phyloP scores from a whole-genome alignment of 169 alveolate species.

The Eimeria praecox region DNA sequence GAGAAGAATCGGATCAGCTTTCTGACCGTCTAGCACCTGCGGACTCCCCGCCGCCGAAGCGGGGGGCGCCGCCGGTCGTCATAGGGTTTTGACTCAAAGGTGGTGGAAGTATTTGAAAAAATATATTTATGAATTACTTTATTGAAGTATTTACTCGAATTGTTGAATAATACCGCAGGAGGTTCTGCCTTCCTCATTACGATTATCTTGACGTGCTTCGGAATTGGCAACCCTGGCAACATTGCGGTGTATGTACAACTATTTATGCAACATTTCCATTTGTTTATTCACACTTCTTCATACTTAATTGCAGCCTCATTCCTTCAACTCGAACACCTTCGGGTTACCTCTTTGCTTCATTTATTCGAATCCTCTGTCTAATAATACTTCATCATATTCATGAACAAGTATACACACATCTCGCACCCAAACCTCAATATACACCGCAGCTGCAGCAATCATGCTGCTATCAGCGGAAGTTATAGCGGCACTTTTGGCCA shows the following conservation, averaged over 20 bases:
- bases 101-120: too few species aligned
- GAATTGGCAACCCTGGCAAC: neutral
- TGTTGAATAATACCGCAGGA: neutral
- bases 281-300: neutral
- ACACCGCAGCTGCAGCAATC: slow-evolving; percentile 7
- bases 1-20: neutral
- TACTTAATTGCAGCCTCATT: too few species aligned
- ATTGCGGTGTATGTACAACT: slow-evolving; percentile 10
- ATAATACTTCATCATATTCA: too few species aligned
- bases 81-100: neutral
- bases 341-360: neutral
- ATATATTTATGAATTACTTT: too few species aligned
- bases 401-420: neutral
- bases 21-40: neutral
- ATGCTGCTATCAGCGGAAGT: slow-evolving; percentile 47
- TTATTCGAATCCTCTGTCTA: neutral
- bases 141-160: too few species aligned
- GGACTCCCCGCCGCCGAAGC: slow-evolving; percentile 31
- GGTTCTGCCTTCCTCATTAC: neutral
- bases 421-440: neutral
- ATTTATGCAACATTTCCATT: too few species aligned
- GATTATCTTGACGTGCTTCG: too few species aligned
- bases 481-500: slow-evolving; percentile 14
- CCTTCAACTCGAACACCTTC: neutral
- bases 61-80: neutral